Evolutionary conservation across 805 yeast genomes (phyloP), one percentile per base, ranked within the genome.

Genomic region (Wickerhamomyces subpelliculosus): DNA sequence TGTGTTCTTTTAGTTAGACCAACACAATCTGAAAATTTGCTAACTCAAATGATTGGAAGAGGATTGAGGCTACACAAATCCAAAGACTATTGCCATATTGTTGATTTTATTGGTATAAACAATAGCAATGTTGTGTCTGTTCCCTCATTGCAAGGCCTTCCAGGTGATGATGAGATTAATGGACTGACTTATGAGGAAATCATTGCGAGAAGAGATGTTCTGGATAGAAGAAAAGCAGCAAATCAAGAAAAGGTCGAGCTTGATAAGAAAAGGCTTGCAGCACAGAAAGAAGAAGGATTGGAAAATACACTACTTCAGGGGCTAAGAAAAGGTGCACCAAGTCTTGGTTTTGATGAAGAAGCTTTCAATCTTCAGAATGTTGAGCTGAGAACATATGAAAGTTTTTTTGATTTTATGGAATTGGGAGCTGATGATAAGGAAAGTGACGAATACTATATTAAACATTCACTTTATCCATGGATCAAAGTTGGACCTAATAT

Each of bases 21-120:
- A 2, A 84, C 96, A 0, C 70, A 70, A 41, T 88, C 96, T 1
- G 62, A 77, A 24, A 75, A 83, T 0, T 60, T 89, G 31, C 60
- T 86, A 27, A 69, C 78, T 14, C 97, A 89, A 54, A 89, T 89
- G 96, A 71, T 89, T 16, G 97, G 97, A 0, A 67, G 97, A 39
- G 97, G 97, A 0, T 61, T 89, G 29, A 62, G 97, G 27, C 47
- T 75, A 12, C 78, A 77, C 49, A 62, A 68, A 2, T 74, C 70
- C 0, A 89, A 89, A 52, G 57, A 67, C 3, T 63, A 67, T 42
- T 87, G 97, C 51, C 82, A 80, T 49, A 69, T 89, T 6, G 69
- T 86, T 1, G 96, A 88, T 54, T 75, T 87, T 58, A 84, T 79
- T n/a, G 84, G 79, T 10, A 69, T 80, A 1, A 65, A 64, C 12